Evolutionary conservation across 108 stramenopile species (phyloP), one percentile per base, ranked within the genome.

Genomic region (Cyclotella sp.): DNA sequence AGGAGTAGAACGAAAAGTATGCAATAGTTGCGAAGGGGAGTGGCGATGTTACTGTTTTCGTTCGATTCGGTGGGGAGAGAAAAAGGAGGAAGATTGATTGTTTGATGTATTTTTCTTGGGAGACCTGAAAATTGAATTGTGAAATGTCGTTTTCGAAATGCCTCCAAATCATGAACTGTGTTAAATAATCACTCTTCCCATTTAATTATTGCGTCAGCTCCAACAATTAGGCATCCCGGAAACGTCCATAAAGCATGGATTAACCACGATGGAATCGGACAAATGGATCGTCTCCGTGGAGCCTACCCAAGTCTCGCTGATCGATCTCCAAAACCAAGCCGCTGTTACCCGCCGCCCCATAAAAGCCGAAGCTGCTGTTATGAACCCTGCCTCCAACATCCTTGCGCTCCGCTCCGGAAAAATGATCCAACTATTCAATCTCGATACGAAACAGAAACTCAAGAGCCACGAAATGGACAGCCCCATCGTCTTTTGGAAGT

Each of bases 381-480:
- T 99, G 99, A 98, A 98, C 88, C 99, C 99, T 12, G 60, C 73
- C 34, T 76, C 82, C 39, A 90, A 85, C 72, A 94, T 99, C 73
- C 74, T 99, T 16, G 99, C 99, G 43, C 90, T 99, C 46, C 89
- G 99, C 75, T 91, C 88, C 29, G 94, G 91, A 34, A 93, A 87
- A 21, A 90, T 84, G 61, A 90, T 99, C 67, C 99, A 99, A 85
- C 94, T 99, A 76, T 98, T 98, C 88, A 97, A 99, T 78, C 85
- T 99, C 3, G 98, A 98, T 68, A 76, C 94, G 27, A 89, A 97
- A 73, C 66, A 87, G 16, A 99, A 99, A 84, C 77, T 99, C 76
- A 99, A 98, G 85, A 81, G 85, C 40, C 89, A 96, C 84, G 84
- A 89, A 43, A 91, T 99, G 88, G 78, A 93, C 21, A 93, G 93